Conservation (phyloP, 305 asterid species). For the Solanum hybrid region DNA sequence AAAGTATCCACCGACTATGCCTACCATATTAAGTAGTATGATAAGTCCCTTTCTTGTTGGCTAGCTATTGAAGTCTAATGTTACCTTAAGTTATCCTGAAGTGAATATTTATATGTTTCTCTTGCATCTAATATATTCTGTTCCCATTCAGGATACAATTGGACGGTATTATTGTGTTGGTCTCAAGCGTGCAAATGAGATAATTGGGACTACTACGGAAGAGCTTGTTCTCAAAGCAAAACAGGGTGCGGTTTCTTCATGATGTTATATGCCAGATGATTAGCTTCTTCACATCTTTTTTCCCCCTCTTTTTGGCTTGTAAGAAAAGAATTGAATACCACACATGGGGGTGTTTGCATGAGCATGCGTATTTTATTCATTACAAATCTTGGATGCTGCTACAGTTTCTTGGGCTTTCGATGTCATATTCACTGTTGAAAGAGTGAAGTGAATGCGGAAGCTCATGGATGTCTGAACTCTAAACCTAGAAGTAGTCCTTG, state of each 20-base stretch:
- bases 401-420: too few relatives aligned
- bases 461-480: not conserved
- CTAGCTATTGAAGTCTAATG: not conserved
- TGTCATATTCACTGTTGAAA: not conserved
- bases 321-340: not conserved
- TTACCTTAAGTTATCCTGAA: not conserved
- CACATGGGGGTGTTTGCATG: not conserved
- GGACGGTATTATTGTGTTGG: slow-evolving; percentile 90
- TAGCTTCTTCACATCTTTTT: not conserved
- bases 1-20: not conserved
- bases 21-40: not conserved
- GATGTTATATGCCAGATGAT: slow-evolving; percentile 11
- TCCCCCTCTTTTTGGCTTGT: not conserved
- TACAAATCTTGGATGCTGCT: not conserved
- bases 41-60: not conserved
- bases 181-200: slow-evolving; percentile 93
- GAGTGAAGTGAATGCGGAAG: not conserved
- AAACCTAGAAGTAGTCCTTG: not conserved
- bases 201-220: slow-evolving; percentile 91
- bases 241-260: slow-evolving; percentile 38
- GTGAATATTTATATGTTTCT: not conserved
- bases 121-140: not conserved
- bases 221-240: slow-evolving; percentile 87
- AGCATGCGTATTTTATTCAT: not conserved
- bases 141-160: slow-evolving; percentile 53